phyloP scores from a whole-genome alignment of 2,329 filamentous ascomycete species.

The Cladosporium sp. region DNA sequence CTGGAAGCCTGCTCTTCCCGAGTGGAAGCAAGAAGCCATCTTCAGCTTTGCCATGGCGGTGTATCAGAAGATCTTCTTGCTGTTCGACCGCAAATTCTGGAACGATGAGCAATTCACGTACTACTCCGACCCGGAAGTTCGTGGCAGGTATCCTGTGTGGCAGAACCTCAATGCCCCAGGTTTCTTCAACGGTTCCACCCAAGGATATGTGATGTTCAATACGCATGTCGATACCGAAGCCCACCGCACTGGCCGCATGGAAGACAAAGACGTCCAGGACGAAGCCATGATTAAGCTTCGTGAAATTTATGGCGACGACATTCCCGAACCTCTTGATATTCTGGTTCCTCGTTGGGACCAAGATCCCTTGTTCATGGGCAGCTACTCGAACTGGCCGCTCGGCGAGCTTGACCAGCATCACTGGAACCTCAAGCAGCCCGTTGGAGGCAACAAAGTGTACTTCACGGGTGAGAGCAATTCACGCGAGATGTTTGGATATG shows the following conservation, averaged over 20 bases:
- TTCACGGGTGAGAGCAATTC: slow-evolving; percentile 6
- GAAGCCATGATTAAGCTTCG: slow-evolving; percentile 57
- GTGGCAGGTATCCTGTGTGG: slow-evolving; percentile 58
- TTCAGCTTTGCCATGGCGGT: slow-evolving; percentile 65
- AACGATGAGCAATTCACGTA: slow-evolving; percentile 50
- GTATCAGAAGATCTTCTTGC: slow-evolving; percentile 70
- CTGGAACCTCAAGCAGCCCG: slow-evolving; percentile 60
- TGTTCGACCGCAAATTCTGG: slow-evolving; percentile 67
- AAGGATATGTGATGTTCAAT: slow-evolving; percentile 61
- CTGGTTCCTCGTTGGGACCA: slow-evolving; percentile 58
- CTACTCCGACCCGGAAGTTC: slow-evolving; percentile 46
- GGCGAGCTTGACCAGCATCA: slow-evolving; percentile 62
- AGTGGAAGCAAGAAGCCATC: slow-evolving; percentile 62
- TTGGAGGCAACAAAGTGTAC: slow-evolving; percentile 31
- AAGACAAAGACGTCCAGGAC: slow-evolving; percentile 53
- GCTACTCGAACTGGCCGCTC: slow-evolving; percentile 65
- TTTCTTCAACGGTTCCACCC: slow-evolving; percentile 48
- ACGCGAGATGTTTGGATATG: slow-evolving; percentile 2
- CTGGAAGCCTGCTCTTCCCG: slow-evolving; percentile 57
- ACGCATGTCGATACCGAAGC: slow-evolving; percentile 57
- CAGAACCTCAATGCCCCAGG: slow-evolving; percentile 58
- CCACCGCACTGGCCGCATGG: slow-evolving; percentile 56
- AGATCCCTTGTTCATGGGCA: slow-evolving; percentile 53
- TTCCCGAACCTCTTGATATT: slow-evolving; percentile 59
- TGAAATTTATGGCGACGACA: slow-evolving; percentile 56